phyloP scores from a whole-genome alignment of 2,329 filamentous ascomycete species.

The Sclerotinia borealis region DNA sequence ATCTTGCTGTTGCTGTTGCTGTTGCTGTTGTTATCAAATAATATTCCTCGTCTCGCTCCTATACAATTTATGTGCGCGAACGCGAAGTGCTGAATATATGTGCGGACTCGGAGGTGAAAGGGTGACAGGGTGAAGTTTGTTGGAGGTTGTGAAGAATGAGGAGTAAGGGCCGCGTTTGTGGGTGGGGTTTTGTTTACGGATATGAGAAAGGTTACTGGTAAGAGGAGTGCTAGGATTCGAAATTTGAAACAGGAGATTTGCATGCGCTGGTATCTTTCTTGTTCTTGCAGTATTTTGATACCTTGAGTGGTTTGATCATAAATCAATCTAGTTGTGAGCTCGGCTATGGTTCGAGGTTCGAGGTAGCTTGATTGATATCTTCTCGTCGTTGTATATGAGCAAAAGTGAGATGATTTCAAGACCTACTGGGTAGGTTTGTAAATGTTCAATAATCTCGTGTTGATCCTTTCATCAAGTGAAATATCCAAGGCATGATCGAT shows the following conservation, averaged over 20 bases:
- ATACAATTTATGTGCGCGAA: background rate
- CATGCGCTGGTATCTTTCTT: background rate
- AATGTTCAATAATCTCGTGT: background rate
- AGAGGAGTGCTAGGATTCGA: background rate
- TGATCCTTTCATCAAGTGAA: background rate
- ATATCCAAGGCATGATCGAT: background rate
- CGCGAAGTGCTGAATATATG: background rate
- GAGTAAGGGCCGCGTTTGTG: too few species aligned
- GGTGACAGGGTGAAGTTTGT: background rate
- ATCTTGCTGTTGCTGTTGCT: conserved; percentile 47
- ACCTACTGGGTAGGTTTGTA: too few species aligned
- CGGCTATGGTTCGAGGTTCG: background rate
- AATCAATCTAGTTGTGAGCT: background rate
- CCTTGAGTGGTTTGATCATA: background rate
- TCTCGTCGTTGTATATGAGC: background rate
- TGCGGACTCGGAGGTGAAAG: background rate
- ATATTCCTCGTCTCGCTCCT: background rate
- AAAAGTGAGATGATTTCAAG: background rate
- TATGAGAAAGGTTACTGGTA: background rate
- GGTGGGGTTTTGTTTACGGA: background rate
- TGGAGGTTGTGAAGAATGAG: background rate
- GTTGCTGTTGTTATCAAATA: conserved; percentile 25
- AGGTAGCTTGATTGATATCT: background rate
- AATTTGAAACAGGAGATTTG: background rate
- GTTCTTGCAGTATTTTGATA: background rate